A percentile compares a stretch with the other conserved stretches of the same genome.
Evolutionary conservation across 1,139 yeast species (phyloP).

Genomic region (Hanseniaspora gamundiae): DNA sequence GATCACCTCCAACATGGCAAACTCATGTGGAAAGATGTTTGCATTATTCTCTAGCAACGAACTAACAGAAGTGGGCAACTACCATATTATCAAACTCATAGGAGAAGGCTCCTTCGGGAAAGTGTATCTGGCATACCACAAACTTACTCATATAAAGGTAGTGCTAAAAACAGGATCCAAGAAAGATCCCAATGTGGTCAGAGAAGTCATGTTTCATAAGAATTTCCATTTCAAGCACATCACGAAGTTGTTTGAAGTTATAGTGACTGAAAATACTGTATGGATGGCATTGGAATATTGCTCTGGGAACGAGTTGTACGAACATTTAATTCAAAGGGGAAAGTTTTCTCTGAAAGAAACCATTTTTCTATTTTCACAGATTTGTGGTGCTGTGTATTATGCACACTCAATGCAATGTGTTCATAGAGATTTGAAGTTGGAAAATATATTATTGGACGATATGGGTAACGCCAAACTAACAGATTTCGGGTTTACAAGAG

Average conservation of each 20-base stretch:
- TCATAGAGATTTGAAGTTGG: conserved; percentile 90
- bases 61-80: conserved; percentile 62
- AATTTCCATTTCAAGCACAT: conserved; percentile 78
- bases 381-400: conserved; percentile 71
- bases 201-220: conserved; percentile 83
- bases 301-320: conserved; percentile 77
- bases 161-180: conserved; percentile 81
- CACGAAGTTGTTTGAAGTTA: conserved; percentile 74
- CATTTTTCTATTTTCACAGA: conserved; percentile 57
- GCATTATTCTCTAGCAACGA: conserved; percentile 40
- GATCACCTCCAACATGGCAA: conserved; percentile 32
- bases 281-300: conserved; percentile 91
- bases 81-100: conserved; percentile 53
- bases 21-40: conserved; percentile 53
- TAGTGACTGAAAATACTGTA: conserved; percentile 64
- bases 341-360: conserved; percentile 45
- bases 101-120: conserved; percentile 93
- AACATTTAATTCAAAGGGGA: conserved; percentile 47
- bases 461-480: conserved; percentile 69
- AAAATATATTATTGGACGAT: conserved; percentile 65
- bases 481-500: conserved; percentile 94
- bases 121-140: conserved; percentile 74
- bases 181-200: conserved; percentile 75
- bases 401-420: conserved; percentile 75
- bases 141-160: conserved; percentile 58